Evolutionary conservation across 2,329 filamentous ascomycete species (phyloP).

Genomic region (Daldinia sp.): DNA sequence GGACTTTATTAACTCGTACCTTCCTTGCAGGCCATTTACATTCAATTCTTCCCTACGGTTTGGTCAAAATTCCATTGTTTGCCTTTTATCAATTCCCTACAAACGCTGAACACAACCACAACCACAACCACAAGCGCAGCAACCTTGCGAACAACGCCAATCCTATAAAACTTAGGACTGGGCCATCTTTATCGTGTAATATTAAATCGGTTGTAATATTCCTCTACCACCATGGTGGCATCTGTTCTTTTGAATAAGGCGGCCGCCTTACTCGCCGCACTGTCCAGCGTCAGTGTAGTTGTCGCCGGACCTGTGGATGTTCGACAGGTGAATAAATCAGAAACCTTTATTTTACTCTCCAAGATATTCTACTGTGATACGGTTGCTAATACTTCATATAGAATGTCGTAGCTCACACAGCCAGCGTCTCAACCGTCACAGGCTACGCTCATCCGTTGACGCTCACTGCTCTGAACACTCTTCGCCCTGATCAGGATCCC

Average conservation of each 20-base stretch:
- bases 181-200: background rate
- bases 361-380: background rate
- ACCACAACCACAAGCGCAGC: background rate
- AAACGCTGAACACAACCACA: conserved; percentile 10
- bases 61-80: conserved; percentile 18
- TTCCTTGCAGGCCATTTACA: background rate
- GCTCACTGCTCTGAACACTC: conserved; percentile 43
- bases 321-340: conserved; percentile 29
- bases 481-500: conserved; percentile 42
- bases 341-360: background rate
- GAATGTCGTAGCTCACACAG: conserved; percentile 20
- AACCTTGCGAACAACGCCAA: background rate
- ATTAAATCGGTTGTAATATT: conserved; percentile 4
- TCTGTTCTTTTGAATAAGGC: conserved; percentile 17
- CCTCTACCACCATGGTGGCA: conserved; percentile 18
- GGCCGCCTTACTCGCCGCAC: conserved; percentile 15
- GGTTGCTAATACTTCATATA: conserved; percentile 29
- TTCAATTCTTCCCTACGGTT: background rate
- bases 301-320: conserved; percentile 27
- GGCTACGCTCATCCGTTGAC: conserved; percentile 49
- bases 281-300: conserved; percentile 21
- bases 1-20: background rate
- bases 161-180: background rate
- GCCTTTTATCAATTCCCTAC: background rate
- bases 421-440: conserved; percentile 45